phyloP scores from a whole-genome alignment of 495 filamentous ascomycete species.

The Margaritispora aquatica region DNA sequence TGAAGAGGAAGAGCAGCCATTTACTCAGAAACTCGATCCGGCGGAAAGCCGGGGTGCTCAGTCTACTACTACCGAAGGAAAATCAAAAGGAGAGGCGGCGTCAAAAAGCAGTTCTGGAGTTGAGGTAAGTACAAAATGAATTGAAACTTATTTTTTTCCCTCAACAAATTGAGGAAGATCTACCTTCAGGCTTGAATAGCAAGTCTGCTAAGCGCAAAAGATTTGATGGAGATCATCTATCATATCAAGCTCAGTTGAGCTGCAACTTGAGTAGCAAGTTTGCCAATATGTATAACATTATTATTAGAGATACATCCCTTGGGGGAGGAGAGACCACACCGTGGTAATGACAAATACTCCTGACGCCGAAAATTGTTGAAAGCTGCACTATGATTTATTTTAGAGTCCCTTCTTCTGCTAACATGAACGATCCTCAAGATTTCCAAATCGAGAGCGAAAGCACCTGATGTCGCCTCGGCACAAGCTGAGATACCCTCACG shows the following conservation, averaged over 20 bases:
- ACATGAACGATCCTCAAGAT: conserved; percentile 27
- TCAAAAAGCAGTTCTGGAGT: conserved; percentile 14
- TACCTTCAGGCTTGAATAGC: conserved; percentile 34
- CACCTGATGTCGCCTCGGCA: conserved; percentile 45
- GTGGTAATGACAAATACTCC: too few species aligned
- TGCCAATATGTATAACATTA: conserved; percentile 4
- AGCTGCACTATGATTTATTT: too few species aligned
- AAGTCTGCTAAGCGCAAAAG: conserved; percentile 23
- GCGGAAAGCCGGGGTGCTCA: neutral
- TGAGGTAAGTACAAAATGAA: conserved; percentile 29
- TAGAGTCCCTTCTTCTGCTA: neutral
- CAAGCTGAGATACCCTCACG: neutral
- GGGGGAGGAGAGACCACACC: too few species aligned
- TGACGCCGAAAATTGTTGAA: too few species aligned
- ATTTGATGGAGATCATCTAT: conserved; percentile 35
- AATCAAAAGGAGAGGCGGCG: neutral
- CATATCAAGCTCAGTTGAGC: neutral
- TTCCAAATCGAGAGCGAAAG: conserved; percentile 47
- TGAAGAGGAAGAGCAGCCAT: neutral
- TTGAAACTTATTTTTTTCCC: neutral
- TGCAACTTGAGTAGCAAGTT: conserved; percentile 32
- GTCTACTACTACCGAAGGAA: neutral
- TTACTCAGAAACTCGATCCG: neutral
- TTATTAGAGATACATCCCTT: too few species aligned
- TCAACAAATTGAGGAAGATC: neutral